Base-by-base conservation (phyloP, 805 yeast genomes). In the Kazachstania martiniae region DNA sequence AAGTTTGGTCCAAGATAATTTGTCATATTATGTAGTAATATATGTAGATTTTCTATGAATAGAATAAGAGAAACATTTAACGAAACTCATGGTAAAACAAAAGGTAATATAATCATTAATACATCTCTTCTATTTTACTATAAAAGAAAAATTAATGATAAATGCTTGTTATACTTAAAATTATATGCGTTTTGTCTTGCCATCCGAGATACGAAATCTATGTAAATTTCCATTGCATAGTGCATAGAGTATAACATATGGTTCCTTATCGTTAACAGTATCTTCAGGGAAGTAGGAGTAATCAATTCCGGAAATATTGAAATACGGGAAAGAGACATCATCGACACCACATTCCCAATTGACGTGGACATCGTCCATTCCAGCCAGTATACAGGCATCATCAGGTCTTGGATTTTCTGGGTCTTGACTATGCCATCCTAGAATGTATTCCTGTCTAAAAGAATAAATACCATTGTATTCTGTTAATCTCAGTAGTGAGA, bases 1-100 rank as follows among this genome's bases (percentile, higher is more conserved):
- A 91, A 91, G 61, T 74, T 91, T 49, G 98, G 97, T 6, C 95
- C 96, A 37, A 75, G 97, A 61, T 86, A 64, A 58, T n/a, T n/a
- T n/a, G n/a, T n/a, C n/a, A 15, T 5, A 22, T 13, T 8, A 9
- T n/a, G 8, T 7, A 16, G 21, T 27, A 16, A 16, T 18, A 17
- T n/a, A 8, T 23, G 25, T 23, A 23, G 12, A 19, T 19, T 19
- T 19, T 19, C 10, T 19, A 10, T 19, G 21, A 19, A 19, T 7
- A 19, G 9, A 19, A 8, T 7, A 19, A 19, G n/a, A n/a, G n/a
- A n/a, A n/a, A n/a, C n/a, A n/a, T n/a, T n/a, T n/a, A n/a, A n/a
- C n/a, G n/a, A n/a, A n/a, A n/a, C n/a, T n/a, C n/a, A n/a, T n/a
- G n/a, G n/a, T n/a, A 7, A 27, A 26, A 18, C 10, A 26, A 26